Base-by-base conservation (phyloP, 495 filamentous ascomycete genomes). In the Cercophora newfieldiana region DNA sequence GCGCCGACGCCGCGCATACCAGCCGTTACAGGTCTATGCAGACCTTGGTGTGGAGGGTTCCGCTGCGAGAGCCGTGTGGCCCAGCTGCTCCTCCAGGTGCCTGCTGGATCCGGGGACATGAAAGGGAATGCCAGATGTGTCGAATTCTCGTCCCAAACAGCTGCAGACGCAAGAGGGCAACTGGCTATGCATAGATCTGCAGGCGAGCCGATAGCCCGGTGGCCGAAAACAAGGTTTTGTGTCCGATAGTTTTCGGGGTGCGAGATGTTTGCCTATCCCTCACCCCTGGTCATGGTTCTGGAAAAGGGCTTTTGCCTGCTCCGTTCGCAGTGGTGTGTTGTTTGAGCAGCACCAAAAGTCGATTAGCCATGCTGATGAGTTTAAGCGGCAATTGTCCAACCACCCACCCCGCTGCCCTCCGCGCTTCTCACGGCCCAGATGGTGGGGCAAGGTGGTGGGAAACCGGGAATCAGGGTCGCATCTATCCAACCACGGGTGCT, bases 381-480 rank as follows among this genome's bases (percentile, higher is more conserved):
- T 65, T 67, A 67, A 70, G 67, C 71, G 65, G 63, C 68, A 71
- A 66, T 69, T 65, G 62, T 56, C 56, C 64, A 44, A 33, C 65
- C 57, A 48, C 31, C 63, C 30, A 61, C 26, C 47, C 22, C 26
- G 16, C 47, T 1, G 21, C 31, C 55, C 26, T 44, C 28, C 25
- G 12, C 47, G n/a, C 21, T 49, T 26, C 10, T 37, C 53, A 54
- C 49, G 53, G 33, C 47, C n/a, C 64, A 53, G 63, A 54, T 66
- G 67, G 70, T 68, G 71, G 69, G 68, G 69, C 50, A 65, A 28
- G 53, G 37, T 63, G 53, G 37, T 63, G 30, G 69, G 63, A 75
- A 76, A 78, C 74, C 74, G 69, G 71, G 74, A 75, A 74, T 74
- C 70, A 72, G 73, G 71, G 74, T 78, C 66, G 47, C 73, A 76